Evolutionary conservation across 2,329 filamentous ascomycete genomes (phyloP), one percentile per base, ranked within the genome.

Genomic region (Monosporascus sp.): DNA sequence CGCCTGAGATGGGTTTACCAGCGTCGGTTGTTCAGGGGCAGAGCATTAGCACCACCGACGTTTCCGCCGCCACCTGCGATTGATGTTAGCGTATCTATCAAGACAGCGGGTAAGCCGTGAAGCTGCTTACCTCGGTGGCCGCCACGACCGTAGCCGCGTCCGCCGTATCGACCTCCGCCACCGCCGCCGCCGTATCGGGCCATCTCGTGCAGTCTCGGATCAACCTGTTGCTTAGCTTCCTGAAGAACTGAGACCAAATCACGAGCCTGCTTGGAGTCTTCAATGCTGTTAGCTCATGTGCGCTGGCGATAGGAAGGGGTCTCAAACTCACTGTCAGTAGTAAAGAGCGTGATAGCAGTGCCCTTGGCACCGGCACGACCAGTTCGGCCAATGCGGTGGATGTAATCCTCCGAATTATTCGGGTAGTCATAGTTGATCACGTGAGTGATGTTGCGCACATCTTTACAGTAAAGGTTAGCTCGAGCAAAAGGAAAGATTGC

Each of bases 381-480:
- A 66, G 94, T 97, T 78, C 94, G 89, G 68, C 94, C 94, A 74
- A 93, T 94, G 73, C 94, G 89, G 72, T 97, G 94, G 65, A 97
- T 96, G 69, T 97, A 97, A 71, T 97, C 93, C 79, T 99, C 94
- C 68, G 94, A 85, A 77, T 97, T 97, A 81, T 97, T 97, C 74
- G 93, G 93, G 77, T 97, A 97, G 75, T 97, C 94, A 89, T 97
- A 97, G 86, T 97, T 97, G 79, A 99, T 84, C 78, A 99, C 94
- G 80, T 99, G 94, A 78, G 94, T 97, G 80, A 99, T 99, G 84
- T 99, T 96, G 79, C 92, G 93, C 81, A 99, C 94, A 88, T 99
- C 94, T 97, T 97, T 69, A 67, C 66, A 68, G 60, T 77, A 78
- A 72, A 84, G 81, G 89, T 96, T 95, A 96, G 91, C 84, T 84